Evolutionary conservation across 2,329 filamentous ascomycete species (phyloP), one percentile per base, ranked within the genome.

Genomic region (Aspergillus terreus): DNA sequence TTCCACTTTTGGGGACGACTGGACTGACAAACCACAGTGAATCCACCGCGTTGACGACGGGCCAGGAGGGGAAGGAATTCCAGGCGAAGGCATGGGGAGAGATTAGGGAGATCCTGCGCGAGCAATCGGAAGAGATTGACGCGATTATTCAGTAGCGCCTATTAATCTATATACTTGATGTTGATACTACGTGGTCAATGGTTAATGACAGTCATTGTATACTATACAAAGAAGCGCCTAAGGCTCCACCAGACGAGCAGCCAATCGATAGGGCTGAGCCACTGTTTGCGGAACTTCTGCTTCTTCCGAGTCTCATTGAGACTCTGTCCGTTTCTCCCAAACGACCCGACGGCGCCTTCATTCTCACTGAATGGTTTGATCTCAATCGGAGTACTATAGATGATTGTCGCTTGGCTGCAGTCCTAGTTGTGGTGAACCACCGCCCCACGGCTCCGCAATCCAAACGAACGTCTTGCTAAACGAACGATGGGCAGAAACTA

Each of bases 61-160:
- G 64, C 2, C n/a, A 51, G 4, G 63, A 73, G 53, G 73, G 71
- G 0, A 65, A 64, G 27, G 54, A 62, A 38, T 64, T 73, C 15
- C 69, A 70, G 50, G 63, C 62, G 12, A 69, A 67, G 49, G 63
- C 74, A 3, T 76, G 73, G 74, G 58, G 55, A 12, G 74, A 77
- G 51, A 70, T 76, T 9, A 48, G 68, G n/a, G 58, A 62, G 19
- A 51, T 72, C 27, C 58, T 75, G 30, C 54, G 60, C 40, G 50
- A 52, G 4, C 59, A 66, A 35, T 60, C 57, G 6, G 49, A 57
- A 12, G 58, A 62, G 23, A 52, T 69, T 4, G 54, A 57, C 6
- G 50, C 49, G 27, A 33, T 53, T 5, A 3, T 47, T 33, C 41
- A 27, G 12, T 46, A 27, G 41, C 5, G 6, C 23, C 23, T 38